Conservation (phyloP, 192 early-diverging fungal genomes). For the Coemansia sp. region DNA sequence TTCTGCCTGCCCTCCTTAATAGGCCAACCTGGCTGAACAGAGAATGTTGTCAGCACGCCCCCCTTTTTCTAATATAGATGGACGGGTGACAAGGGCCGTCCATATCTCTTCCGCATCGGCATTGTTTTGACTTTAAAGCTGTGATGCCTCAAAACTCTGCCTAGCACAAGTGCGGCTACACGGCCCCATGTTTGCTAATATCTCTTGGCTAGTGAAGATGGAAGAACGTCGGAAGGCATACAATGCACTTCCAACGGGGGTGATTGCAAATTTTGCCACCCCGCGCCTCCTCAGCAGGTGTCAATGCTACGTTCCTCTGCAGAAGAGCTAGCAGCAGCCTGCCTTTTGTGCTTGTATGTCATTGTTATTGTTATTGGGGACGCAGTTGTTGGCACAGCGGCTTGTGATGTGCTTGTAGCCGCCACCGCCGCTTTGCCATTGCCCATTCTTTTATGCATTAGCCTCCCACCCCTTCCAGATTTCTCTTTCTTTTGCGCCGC, state of each 20-base stretch:
- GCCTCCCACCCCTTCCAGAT: conserved; percentile 5
- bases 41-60: background rate
- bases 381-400: background rate
- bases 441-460: conserved; percentile 3
- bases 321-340: background rate
- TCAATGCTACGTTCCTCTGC: background rate
- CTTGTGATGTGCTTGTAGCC: background rate
- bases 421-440: conserved; percentile 3
- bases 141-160: background rate
- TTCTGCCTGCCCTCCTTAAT: background rate
- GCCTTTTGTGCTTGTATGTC: no score
- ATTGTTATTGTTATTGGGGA: background rate
- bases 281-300: conserved; percentile 13
- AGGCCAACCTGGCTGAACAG: background rate
- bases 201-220: background rate
- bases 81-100: background rate
- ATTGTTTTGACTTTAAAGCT: background rate
- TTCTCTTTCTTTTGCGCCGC: conserved; percentile 6
- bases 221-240: background rate
- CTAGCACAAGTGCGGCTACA: background rate
- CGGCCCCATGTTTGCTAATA: background rate
- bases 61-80: background rate
- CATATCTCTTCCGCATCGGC: background rate
- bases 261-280: conserved; percentile 11
- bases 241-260: background rate